phyloP scores from a whole-genome alignment of 1,139 yeast species.

The Candida neerlandica region DNA sequence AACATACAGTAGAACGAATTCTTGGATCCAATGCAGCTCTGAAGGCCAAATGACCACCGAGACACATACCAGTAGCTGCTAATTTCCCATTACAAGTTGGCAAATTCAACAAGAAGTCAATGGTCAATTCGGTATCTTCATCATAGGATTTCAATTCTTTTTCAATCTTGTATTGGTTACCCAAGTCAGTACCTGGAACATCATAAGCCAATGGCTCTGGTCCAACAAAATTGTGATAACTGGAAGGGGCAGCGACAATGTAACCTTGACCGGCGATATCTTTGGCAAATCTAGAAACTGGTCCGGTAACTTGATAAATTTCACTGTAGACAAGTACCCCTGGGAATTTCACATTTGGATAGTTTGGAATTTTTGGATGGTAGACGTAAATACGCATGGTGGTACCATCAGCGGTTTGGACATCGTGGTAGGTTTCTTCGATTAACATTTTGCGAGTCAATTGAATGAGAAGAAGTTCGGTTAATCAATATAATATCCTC shows the following conservation, averaged over 20 bases:
- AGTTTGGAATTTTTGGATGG: slow-evolving; percentile 71
- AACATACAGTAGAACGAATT: slow-evolving; percentile 69
- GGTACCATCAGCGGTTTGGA: slow-evolving; percentile 66
- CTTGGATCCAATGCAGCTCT: slow-evolving; percentile 70
- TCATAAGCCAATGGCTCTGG: slow-evolving; percentile 72
- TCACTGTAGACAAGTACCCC: slow-evolving; percentile 74
- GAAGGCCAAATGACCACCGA: slow-evolving; percentile 83
- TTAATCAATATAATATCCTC: no score
- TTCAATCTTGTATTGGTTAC: slow-evolving; percentile 65
- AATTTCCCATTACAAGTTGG: slow-evolving; percentile 71
- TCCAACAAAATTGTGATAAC: slow-evolving; percentile 71
- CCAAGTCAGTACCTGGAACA: slow-evolving; percentile 72
- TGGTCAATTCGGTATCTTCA: slow-evolving; percentile 67
- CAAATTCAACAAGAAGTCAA: slow-evolving; percentile 60
- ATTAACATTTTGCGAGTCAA: slow-evolving; percentile 53
- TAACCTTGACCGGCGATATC: slow-evolving; percentile 81
- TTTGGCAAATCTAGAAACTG: slow-evolving; percentile 76
- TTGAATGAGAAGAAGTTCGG: background rate
- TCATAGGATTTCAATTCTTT: slow-evolving; percentile 75
- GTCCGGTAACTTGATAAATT: slow-evolving; percentile 80
- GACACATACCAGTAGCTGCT: slow-evolving; percentile 87
- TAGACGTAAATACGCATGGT: slow-evolving; percentile 66
- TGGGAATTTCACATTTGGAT: slow-evolving; percentile 76
- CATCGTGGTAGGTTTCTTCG: slow-evolving; percentile 66
- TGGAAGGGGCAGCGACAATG: slow-evolving; percentile 76